Evolutionary conservation across 140 eudicot species (phyloP), one percentile per base, ranked within the genome.

Genomic region (Flaveria floridana): DNA sequence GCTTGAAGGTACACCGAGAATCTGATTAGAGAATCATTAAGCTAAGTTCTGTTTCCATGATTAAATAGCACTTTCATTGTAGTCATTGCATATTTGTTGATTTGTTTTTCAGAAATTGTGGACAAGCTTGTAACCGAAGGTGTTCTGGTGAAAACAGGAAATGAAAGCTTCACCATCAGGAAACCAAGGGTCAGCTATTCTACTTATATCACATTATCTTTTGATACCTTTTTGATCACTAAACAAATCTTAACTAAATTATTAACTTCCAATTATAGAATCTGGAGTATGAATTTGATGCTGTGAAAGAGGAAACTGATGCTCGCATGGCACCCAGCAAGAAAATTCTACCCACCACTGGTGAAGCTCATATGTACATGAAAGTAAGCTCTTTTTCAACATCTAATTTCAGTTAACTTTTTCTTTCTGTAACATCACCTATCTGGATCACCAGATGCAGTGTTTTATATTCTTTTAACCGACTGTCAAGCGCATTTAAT

Each of bases 271-370:
- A 30, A 51, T 64, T 56, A 34, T 59, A 93, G 99, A 84, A 93
- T 48, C 57, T 77, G 64, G 90, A 86, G 65, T 86, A 83, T 64
- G 97, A 93, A 78, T 93, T 93, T 75, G 90, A 86, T 82, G 87
- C 87, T 84, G 97, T 94, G 81, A 94, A 94, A 87, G 96, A 85
- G 70, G 99, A 94, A 94, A 69, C 64, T 16, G 87, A 86, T 65
- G 93, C 82, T 28, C 80, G 79, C 58, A 44, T 69, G 51, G 66
- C 78, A 30, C 19, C 77, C 44, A 83, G 72, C 25, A 81, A 73
- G 72, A 83, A 79, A 78, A 71, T 79, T 73, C 81, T 78, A 65
- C 82, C 71, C 39, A 51, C 62, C 71, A 46, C 42, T 48, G 84
- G 78, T 59, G 85, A 84, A 71, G 95, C 79, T 82, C 85, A 74